Evolutionary conservation across 192 early-diverging fungal genomes (phyloP).

Genomic region (Entophlyctis luteolus): DNA sequence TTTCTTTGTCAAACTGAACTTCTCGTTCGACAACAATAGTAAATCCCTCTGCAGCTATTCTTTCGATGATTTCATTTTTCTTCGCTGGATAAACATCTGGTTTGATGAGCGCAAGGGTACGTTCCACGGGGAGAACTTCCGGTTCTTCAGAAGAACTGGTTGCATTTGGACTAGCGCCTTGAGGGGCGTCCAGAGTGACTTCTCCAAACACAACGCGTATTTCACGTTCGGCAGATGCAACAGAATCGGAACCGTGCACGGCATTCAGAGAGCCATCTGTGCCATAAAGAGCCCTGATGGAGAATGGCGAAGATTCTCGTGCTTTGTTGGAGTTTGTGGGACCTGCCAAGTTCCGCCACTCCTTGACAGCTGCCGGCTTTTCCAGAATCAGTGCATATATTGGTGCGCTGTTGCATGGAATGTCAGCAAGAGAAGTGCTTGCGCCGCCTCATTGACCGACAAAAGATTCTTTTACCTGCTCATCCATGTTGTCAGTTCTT

Average conservation of each 20-base stretch:
- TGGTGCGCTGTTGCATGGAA: constrained; percentile 38
- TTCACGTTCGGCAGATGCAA: constrained; percentile 48
- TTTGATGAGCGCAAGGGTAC: constrained; percentile 51
- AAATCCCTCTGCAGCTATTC: constrained; percentile 29
- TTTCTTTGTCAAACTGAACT: constrained; percentile 29
- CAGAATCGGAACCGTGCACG: constrained; percentile 60
- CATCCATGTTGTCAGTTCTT: constrained; percentile 55
- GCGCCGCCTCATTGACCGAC: constrained; percentile 43
- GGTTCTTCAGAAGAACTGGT: constrained; percentile 28
- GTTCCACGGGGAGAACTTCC: constrained; percentile 29
- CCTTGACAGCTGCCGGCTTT: constrained; percentile 27
- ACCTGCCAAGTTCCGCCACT: constrained; percentile 36
- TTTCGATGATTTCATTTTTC: constrained; percentile 40
- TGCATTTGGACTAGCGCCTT: constrained; percentile 31
- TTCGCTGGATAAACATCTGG: constrained; percentile 51
- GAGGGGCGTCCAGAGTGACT: constrained; percentile 22
- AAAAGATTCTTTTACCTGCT: constrained; percentile 28
- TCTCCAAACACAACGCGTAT: constrained; percentile 50
- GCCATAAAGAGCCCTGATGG: constrained; percentile 50
- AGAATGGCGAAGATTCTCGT: constrained; percentile 43
- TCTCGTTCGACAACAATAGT: constrained; percentile 27
- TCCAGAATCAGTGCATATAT: constrained; percentile 47
- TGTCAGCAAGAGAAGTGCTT: constrained; percentile 27
- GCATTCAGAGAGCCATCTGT: constrained; percentile 57
- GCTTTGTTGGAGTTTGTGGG: constrained; percentile 57